Conservation (phyloP, 305 asterid species). For the Fraxinus sp. region DNA sequence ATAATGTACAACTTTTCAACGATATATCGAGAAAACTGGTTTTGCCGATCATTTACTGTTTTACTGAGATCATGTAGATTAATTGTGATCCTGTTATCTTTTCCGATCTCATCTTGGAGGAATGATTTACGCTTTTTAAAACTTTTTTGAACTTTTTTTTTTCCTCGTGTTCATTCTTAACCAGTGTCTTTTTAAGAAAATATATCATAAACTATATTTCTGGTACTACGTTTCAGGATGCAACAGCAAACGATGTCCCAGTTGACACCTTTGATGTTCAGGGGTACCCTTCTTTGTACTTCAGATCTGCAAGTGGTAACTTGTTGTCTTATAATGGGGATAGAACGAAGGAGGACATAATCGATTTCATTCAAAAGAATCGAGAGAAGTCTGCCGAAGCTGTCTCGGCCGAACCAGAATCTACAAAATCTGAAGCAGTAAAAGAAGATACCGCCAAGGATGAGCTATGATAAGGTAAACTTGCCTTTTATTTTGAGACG, state of each 20-base stretch:
- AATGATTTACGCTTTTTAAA: neutral
- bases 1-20: neutral
- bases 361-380: constrained; percentile 53
- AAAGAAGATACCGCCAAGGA: constrained; percentile 48
- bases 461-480: constrained; percentile 47
- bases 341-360: constrained; percentile 67
- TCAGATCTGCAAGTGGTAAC: constrained; percentile 65
- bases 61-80: neutral
- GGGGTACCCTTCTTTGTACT: constrained; percentile 83
- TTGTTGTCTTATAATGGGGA: constrained; percentile 52
- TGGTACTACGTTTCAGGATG: constrained; percentile 46
- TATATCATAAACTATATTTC: neutral
- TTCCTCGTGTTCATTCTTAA: neutral
- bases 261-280: constrained; percentile 50
- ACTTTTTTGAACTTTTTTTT: neutral
- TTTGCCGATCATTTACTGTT: neutral
- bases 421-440: constrained; percentile 27
- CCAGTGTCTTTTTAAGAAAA: neutral
- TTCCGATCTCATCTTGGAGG: neutral
- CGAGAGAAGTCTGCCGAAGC: constrained; percentile 43
- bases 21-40: neutral
- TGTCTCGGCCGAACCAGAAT: constrained; percentile 29
- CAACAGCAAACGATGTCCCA: constrained; percentile 72
- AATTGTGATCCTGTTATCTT: neutral
- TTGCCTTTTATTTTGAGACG: neutral